Conservation (phyloP, 2,329 filamentous ascomycete genomes). For the Fusarium coffeatum region DNA sequence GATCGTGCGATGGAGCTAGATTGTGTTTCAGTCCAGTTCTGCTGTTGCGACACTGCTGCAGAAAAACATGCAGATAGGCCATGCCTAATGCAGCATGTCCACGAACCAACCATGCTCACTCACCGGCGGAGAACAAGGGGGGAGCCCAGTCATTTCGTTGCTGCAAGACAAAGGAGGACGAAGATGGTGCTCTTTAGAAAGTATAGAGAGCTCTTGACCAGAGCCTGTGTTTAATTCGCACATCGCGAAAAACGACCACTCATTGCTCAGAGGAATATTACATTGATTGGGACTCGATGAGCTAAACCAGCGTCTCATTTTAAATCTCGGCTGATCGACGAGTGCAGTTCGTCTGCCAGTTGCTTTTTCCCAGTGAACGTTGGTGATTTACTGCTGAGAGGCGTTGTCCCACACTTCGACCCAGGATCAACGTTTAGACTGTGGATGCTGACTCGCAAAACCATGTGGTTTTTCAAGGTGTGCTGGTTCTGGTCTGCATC, state of each 20-base stretch:
- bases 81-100: slow-evolving; percentile 43
- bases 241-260: not conserved
- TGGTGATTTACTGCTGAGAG: not conserved
- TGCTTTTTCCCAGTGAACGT: slow-evolving; percentile 18
- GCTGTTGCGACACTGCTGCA: slow-evolving; percentile 16
- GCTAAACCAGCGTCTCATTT: slow-evolving; percentile 12
- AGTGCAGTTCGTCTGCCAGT: not conserved
- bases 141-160: slow-evolving; percentile 15
- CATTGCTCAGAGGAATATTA: not conserved
- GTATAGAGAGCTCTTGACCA: not conserved
- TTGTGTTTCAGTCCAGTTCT: slow-evolving; percentile 11
- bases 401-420: slow-evolving; percentile 5
- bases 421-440: slow-evolving; percentile 20
- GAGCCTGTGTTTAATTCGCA: not conserved
- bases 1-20: slow-evolving; percentile 31
- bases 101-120: slow-evolving; percentile 43
- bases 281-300: not conserved
- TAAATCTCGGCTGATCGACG: slow-evolving; percentile 23
- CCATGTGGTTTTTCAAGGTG: slow-evolving; percentile 35
- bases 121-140: slow-evolving; percentile 25
- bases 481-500: slow-evolving; percentile 2
- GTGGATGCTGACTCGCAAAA: slow-evolving; percentile 39
- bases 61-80: slow-evolving; percentile 36
- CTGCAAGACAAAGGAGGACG: slow-evolving; percentile 13
- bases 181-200: not conserved